Percentiles rank a stretch among this genome's conserved stretches.
Conservation (phyloP, 2,329 filamentous ascomycete genomes). For the Hypomyces perniciosus region DNA sequence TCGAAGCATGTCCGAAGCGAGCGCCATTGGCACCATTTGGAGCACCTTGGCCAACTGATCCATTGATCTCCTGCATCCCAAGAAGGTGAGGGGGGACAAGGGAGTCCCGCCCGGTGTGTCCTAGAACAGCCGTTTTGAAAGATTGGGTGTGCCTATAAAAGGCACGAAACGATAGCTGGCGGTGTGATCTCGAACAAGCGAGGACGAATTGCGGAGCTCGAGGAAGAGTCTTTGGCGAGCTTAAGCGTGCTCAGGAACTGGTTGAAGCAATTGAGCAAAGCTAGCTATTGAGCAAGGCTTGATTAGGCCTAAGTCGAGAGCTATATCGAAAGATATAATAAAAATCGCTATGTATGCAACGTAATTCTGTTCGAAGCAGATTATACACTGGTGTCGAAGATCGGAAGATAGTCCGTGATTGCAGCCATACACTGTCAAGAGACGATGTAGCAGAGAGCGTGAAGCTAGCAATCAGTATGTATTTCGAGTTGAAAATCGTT, state of each 20-base stretch:
- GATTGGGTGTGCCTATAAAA: slow-evolving; percentile 50
- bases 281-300: not conserved
- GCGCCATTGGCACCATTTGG: slow-evolving; percentile 43
- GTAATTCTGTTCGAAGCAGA: slow-evolving; percentile 10
- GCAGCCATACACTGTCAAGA: not conserved
- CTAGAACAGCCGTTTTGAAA: slow-evolving; percentile 76
- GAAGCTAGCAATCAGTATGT: not conserved
- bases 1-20: slow-evolving; percentile 70
- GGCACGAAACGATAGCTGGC: slow-evolving; percentile 37
- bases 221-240: not conserved
- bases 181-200: not conserved
- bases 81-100: slow-evolving; percentile 81
- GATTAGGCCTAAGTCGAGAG: slow-evolving; percentile 1
- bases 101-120: slow-evolving; percentile 72
- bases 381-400: slow-evolving; percentile 2
- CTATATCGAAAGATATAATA: not conserved
- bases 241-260: not conserved
- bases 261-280: not conserved
- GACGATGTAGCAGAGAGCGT: not conserved
- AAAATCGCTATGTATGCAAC: slow-evolving; percentile 14
- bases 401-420: not conserved
- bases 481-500: slow-evolving; percentile 8
- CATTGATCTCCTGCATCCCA: slow-evolving; percentile 85
- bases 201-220: not conserved
- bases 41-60: slow-evolving; percentile 43